phyloP scores from a whole-genome alignment of 139 green algal species.

The Tetraselmis chui region DNA sequence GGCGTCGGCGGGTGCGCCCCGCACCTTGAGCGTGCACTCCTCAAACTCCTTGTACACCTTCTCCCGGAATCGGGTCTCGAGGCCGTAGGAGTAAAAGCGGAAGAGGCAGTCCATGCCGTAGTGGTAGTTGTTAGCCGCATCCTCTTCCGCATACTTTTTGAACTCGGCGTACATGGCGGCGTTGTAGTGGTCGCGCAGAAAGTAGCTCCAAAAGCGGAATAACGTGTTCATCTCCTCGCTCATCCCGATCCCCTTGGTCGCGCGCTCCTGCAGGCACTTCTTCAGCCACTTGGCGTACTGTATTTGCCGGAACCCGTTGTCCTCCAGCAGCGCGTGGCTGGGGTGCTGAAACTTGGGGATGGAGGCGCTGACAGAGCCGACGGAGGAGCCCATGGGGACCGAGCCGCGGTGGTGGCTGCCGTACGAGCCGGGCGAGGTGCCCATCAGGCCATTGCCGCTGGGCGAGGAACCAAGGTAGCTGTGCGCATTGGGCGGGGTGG shows the following conservation, averaged over 20 bases:
- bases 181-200: constrained; percentile 91
- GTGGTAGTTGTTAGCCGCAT: constrained; percentile 58
- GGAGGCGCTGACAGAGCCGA: constrained; percentile 12
- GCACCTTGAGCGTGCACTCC: constrained; percentile 54
- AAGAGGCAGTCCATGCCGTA: constrained; percentile 98
- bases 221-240: constrained; percentile 98
- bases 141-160: constrained; percentile 43
- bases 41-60: constrained; percentile 87
- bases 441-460: constrained; percentile 70
- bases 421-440: constrained; percentile 50
- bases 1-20: too few relatives aligned
- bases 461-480: constrained; percentile 18
- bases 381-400: constrained; percentile 26
- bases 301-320: constrained; percentile 90
- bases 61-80: constrained; percentile 70
- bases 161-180: constrained; percentile 87
- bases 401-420: constrained; percentile 6
- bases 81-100: too few relatives aligned
- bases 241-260: constrained; percentile 41
- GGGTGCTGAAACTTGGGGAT: constrained; percentile 86
- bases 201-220: constrained; percentile 99
- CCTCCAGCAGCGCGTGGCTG: constrained; percentile 81
- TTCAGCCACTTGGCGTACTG: constrained; percentile 82
- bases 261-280: constrained; percentile 82
- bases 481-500: constrained; percentile 16